Evolutionary conservation across 305 asterid species (phyloP), one percentile per base, ranked within the genome.

Genomic region (Plantago rigida): DNA sequence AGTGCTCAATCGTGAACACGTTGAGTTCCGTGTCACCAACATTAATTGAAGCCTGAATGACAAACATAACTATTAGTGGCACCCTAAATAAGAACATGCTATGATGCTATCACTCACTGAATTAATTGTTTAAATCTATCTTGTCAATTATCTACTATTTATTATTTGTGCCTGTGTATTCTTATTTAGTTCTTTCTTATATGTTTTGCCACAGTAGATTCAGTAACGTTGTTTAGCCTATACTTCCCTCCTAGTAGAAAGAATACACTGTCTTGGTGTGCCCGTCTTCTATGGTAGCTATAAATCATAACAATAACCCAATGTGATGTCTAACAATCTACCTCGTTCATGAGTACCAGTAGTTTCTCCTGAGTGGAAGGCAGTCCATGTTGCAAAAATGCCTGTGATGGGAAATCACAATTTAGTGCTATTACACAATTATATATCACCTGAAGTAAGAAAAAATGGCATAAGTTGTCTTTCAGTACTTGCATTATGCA

Each of bases 401-500:
- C 94, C 96, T 87, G 83, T 13, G 77, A 45, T 45, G 54, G 62
- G 9, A 28, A 41, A 64, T 42, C 7, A 41, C 50, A 45, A 39
- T 68, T 12, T 50, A 44, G 67, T 17, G n/a, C 36, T 26, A 39
- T 5, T 36, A 12, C 39, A 24, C 9, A 5, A 24, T 24, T 51
- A 51, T 13, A 55, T 9, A 5, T 57, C 45, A 10, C 6, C 6
- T 47, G 17, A 19, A 47, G 45, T 0, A 15, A 10, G 31, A 17
- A 15, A 5, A 49, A 45, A 54, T 10, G 36, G 24, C 46, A 65
- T 49, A 49, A 69, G 62, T 65, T 64, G 73, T 77, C 52, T 78
- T 62, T 73, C 71, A 54, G 70, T 89, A 90, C 97, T 79, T 90
- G 79, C 95, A 90, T 85, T 77, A 87, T 69, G 70, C 96, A 72